Percentiles rank a stretch among this genome's conserved stretches.
These are phyloP conservation scores for Kickxella alabastrina DNA, from an alignment of 192 early-diverging fungal species.

Conservation along the genomic window DNA sequence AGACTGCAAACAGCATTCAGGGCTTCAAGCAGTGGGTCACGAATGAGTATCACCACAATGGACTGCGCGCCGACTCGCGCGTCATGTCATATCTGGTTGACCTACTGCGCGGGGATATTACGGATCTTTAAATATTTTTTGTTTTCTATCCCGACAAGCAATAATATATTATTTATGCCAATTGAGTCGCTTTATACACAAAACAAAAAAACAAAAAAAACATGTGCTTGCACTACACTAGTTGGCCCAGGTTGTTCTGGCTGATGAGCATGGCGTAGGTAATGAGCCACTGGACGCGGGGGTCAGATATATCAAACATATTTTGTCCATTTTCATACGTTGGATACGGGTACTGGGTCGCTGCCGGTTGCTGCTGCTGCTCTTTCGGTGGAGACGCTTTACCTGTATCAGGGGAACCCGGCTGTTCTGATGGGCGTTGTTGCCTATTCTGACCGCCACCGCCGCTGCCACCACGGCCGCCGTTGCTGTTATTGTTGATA, in stretches of 20 bases:
- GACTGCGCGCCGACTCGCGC: constrained; percentile 50
- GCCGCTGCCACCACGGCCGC: constrained; percentile 4
- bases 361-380: neutral
- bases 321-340: too few relatives aligned
- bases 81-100: constrained; percentile 57
- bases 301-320: too few relatives aligned
- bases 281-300: constrained; percentile 22
- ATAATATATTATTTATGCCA: neutral
- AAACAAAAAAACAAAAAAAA: neutral
- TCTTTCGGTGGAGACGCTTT: neutral
- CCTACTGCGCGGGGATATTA: constrained; percentile 55
- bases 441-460: neutral
- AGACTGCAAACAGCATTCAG: constrained; percentile 52
- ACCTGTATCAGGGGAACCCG: too few relatives aligned
- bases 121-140: constrained; percentile 31
- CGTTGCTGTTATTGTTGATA: constrained; percentile 12
- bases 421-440: too few relatives aligned
- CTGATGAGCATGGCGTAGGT: constrained; percentile 19
- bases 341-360: constrained; percentile 1
- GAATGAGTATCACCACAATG: constrained; percentile 67
- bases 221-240: neutral
- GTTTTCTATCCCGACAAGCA: too few relatives aligned
- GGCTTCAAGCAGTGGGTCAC: constrained; percentile 64
- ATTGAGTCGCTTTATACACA: neutral
- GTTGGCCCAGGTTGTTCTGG: constrained; percentile 4